Base-by-base conservation (phyloP, 2,329 filamentous ascomycete species). In the Fusarium torreyae region DNA sequence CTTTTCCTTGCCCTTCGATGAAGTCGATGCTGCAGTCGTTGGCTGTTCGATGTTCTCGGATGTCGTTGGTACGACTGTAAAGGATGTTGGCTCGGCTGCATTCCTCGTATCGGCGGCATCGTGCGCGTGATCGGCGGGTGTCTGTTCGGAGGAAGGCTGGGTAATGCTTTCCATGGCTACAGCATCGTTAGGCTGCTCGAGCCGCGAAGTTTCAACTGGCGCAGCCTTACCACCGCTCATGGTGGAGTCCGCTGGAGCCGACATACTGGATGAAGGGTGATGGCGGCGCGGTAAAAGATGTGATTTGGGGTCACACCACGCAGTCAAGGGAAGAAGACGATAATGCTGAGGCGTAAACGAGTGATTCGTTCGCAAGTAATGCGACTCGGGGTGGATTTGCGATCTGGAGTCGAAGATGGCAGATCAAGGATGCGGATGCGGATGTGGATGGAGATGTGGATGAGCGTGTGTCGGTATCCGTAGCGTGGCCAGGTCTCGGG, bases 131-230 rank as follows among this genome's bases (percentile, higher is more conserved):
- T 66, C 63, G 55, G 60, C 61, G 43, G 61, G 56, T 39, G 54
- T 53, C 46, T 69, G 54, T 48, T 72, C 67, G 31, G 69, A 55
- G 18, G 61, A 31, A 18, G 64, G 60, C 50, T 78, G 74, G 52
- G 73, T 61, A 51, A 81, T 78, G 55, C 66, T 76, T 61, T 77
- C 74, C 79, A 81, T 80, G 48, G 77, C 75, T 33, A 82, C 78
- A 58, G 80, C 78, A 68, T 81, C 81, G 51, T 67, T 75, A 56
- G 77, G 76, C 65, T 80, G 79, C 33, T 77, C 71, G 58, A 80
- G 74, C 46, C 71, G 74, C 31, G 76, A 73, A 58, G 67, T 59
- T 50, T 77, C 74, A 67, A 72, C 73, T 56, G 68, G 58, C 61
- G 69, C 60, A 63, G 71, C 53, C 53, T 76, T 77, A 68, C 73